Evolutionary conservation across 805 yeast genomes (phyloP).

Genomic region (Pichia membranifaciens): DNA sequence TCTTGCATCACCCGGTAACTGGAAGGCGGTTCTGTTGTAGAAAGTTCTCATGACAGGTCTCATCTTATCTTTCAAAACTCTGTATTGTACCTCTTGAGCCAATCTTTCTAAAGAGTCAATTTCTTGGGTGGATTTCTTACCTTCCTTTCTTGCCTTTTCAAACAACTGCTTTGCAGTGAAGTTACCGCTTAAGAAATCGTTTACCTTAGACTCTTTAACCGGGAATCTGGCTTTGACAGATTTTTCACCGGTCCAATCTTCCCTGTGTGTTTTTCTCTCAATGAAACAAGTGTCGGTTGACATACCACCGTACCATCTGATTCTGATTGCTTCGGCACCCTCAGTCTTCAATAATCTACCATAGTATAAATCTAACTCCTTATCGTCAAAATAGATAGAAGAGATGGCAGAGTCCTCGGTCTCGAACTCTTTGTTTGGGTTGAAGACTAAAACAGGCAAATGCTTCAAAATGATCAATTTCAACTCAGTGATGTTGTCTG

Average conservation of each 20-base stretch:
- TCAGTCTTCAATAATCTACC: conserved; percentile 95
- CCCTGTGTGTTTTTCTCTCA: conserved; percentile 97
- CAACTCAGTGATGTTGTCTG: conserved; percentile 94
- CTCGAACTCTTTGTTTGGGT: conserved; percentile 93
- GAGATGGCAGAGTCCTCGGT: conserved; percentile 93
- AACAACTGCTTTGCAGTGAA: conserved; percentile 86
- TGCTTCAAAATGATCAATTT: conserved; percentile 90
- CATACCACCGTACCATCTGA: conserved; percentile 99
- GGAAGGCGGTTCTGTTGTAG: conserved; percentile 97
- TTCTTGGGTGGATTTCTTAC: conserved; percentile 80
- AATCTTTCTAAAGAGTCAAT: conserved; percentile 88
- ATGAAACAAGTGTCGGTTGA: conserved; percentile 84
- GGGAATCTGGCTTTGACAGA: conserved; percentile 98
- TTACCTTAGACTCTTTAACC: conserved; percentile 84
- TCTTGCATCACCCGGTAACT: conserved; percentile 98
- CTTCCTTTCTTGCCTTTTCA: conserved; percentile 88
- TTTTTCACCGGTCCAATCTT: conserved; percentile 99
- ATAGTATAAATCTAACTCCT: conserved; percentile 81
- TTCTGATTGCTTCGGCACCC: conserved; percentile 97
- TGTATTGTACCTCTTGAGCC: conserved; percentile 89
- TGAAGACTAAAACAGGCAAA: conserved; percentile 94
- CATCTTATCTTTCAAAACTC: conserved; percentile 73
- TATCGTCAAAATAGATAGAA: conserved; percentile 91
- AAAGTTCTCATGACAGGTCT: conserved; percentile 95
- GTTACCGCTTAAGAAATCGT: conserved; percentile 74